phyloP scores from a whole-genome alignment of 768 basidiomycete genomes.

The Rhizopogon vinicolor region DNA sequence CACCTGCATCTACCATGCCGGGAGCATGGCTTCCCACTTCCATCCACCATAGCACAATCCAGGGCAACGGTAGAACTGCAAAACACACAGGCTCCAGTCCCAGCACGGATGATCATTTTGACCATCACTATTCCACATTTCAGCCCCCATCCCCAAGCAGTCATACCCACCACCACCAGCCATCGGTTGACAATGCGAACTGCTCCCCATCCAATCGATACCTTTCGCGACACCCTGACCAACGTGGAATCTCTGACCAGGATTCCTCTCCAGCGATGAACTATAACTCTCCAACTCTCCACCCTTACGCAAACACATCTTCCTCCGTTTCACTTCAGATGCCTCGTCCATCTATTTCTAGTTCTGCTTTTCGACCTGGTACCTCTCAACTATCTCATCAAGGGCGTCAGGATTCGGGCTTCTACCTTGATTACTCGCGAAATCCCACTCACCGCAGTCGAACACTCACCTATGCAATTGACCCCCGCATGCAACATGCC shows the following conservation, averaged over 20 bases:
- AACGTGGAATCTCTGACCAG: constrained; percentile 12
- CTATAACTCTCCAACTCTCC: constrained; percentile 20
- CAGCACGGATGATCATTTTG: constrained; percentile 40
- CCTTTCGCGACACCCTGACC: constrained; percentile 13
- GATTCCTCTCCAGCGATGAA: constrained; percentile 13
- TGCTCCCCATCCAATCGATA: constrained; percentile 11
- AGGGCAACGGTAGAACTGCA: neutral
- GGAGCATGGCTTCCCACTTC: constrained; percentile 15
- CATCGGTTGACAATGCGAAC: constrained; percentile 9
- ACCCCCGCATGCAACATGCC: neutral
- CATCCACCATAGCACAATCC: neutral
- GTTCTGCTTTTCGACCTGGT: constrained; percentile 14
- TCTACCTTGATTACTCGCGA: constrained; percentile 7
- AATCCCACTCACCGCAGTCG: neutral
- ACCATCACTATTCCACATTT: constrained; percentile 46
- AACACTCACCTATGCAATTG: neutral
- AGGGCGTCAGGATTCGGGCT: constrained; percentile 1
- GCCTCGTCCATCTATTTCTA: constrained; percentile 7
- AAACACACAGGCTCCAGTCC: neutral
- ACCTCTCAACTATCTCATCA: constrained; percentile 18
- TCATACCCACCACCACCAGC: constrained; percentile 9
- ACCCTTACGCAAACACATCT: constrained; percentile 50
- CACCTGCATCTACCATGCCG: constrained; percentile 2
- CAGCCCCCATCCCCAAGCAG: constrained; percentile 10
- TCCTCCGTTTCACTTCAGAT: constrained; percentile 13